Conservation (phyloP, 78 protist species). For the Paulinella micropora region DNA sequence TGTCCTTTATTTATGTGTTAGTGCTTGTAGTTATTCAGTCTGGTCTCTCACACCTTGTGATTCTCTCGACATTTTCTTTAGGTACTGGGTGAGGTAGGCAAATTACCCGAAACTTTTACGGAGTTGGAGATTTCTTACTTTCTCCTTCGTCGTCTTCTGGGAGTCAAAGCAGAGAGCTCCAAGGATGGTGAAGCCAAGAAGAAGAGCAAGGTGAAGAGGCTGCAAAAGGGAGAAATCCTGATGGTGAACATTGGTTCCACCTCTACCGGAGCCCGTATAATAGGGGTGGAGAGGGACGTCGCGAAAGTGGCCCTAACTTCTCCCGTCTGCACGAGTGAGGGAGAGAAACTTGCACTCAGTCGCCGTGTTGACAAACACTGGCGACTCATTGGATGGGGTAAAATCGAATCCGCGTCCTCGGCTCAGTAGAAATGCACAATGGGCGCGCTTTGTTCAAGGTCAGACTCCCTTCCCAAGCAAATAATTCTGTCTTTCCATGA, state of each 20-base stretch:
- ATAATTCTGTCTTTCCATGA: too few relatives aligned
- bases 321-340: conserved; percentile 88
- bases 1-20: too few relatives aligned
- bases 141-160: conserved; percentile 85
- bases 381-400: conserved; percentile 74
- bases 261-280: conserved; percentile 83
- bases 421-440: too few relatives aligned
- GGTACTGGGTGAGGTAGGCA: conserved; percentile 82
- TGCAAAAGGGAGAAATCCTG: conserved; percentile 65
- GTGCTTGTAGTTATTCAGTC: too few relatives aligned
- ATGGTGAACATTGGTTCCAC: conserved; percentile 92
- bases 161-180: conserved; percentile 71
- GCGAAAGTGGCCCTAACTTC: conserved; percentile 75
- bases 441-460: too few relatives aligned
- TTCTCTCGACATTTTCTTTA: too few relatives aligned
- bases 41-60: too few relatives aligned
- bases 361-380: conserved; percentile 95
- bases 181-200: conserved; percentile 27
- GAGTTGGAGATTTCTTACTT: conserved; percentile 51
- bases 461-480: too few relatives aligned
- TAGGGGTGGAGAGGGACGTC: conserved; percentile 53
- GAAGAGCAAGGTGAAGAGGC: conserved; percentile 58
- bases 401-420: too few relatives aligned
- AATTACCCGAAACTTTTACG: conserved; percentile 74
- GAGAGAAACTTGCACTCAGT: conserved; percentile 90